Percentiles rank a stretch among this genome's conserved stretches.
Conservation (phyloP, 371 early-diverging fungal species). For the Mortierella sp. region DNA sequence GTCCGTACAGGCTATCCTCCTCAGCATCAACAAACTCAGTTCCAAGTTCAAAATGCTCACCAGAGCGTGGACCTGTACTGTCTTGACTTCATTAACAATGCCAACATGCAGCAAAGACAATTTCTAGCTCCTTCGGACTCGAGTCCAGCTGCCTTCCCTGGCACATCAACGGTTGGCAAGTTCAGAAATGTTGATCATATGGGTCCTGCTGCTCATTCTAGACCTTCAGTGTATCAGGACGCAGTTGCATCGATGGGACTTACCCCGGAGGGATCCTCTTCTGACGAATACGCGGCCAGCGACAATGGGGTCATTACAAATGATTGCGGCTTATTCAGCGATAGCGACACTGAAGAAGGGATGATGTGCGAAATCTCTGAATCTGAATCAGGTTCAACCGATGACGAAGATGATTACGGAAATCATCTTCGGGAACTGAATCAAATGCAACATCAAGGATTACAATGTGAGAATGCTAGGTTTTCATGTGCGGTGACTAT, state of each 20-base stretch:
- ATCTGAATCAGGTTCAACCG: too few species aligned
- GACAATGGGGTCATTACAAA: too few species aligned
- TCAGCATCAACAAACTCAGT: not conserved
- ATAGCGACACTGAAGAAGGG: too few species aligned
- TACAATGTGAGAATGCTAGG: too few species aligned
- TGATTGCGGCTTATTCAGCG: too few species aligned
- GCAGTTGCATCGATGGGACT: not conserved
- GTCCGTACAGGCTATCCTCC: not conserved
- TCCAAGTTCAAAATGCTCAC: not conserved
- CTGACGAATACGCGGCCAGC: too few species aligned
- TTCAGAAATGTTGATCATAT: not conserved
- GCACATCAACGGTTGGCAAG: not conserved
- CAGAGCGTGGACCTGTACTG: not conserved
- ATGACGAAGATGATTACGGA: too few species aligned
- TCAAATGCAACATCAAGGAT: too few species aligned
- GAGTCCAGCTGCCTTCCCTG: not conserved
- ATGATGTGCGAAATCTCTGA: too few species aligned
- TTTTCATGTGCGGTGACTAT: too few species aligned
- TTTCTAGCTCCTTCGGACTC: not conserved
- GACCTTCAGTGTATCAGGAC: not conserved
- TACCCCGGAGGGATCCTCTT: not conserved
- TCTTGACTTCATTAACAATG: not conserved
- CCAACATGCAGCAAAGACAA: not conserved
- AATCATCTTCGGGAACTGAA: too few species aligned
- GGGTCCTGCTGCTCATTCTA: not conserved